Percentiles rank a stretch among this genome's conserved stretches.
These are phyloP conservation scores for Wallacemonas sp. DNA, from an alignment of 208 protist genomes.

Conservation along the genomic window DNA sequence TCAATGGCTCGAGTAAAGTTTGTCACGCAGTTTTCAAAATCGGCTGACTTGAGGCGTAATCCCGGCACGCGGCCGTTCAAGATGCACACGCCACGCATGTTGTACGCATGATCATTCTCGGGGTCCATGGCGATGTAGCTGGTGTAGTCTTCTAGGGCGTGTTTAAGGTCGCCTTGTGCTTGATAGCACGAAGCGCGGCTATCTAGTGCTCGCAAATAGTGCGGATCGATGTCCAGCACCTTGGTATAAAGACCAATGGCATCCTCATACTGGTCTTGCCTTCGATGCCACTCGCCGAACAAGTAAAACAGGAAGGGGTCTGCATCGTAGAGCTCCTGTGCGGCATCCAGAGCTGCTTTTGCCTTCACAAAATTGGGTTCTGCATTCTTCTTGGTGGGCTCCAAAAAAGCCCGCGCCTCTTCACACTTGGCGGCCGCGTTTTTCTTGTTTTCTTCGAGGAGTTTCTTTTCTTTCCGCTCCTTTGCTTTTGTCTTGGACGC, in stretches of 20 bases:
- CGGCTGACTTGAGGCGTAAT: constrained; percentile 56
- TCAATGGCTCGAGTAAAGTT: constrained; percentile 85
- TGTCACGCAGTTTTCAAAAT: constrained; percentile 74
- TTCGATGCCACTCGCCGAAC: constrained; percentile 63
- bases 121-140: constrained; percentile 84
- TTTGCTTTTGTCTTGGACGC: constrained; percentile 35
- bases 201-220: constrained; percentile 61
- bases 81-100: constrained; percentile 88
- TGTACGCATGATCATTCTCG: constrained; percentile 91
- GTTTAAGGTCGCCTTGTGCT: constrained; percentile 44
- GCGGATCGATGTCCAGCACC: constrained; percentile 71
- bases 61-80: constrained; percentile 71
- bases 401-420: constrained; percentile 68
- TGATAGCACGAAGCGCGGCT: constrained; percentile 75
- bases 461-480: constrained; percentile 72
- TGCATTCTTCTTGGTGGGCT: constrained; percentile 56
- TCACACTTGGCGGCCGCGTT: constrained; percentile 72
- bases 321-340: constrained; percentile 72
- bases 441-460: constrained; percentile 75
- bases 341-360: constrained; percentile 63
- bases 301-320: constrained; percentile 64
- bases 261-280: constrained; percentile 55
- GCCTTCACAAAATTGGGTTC: constrained; percentile 83
- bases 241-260: constrained; percentile 80
- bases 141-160: constrained; percentile 90